Evolutionary conservation across 768 basidiomycete genomes (phyloP).

Genomic region (Mycena latifolia): DNA sequence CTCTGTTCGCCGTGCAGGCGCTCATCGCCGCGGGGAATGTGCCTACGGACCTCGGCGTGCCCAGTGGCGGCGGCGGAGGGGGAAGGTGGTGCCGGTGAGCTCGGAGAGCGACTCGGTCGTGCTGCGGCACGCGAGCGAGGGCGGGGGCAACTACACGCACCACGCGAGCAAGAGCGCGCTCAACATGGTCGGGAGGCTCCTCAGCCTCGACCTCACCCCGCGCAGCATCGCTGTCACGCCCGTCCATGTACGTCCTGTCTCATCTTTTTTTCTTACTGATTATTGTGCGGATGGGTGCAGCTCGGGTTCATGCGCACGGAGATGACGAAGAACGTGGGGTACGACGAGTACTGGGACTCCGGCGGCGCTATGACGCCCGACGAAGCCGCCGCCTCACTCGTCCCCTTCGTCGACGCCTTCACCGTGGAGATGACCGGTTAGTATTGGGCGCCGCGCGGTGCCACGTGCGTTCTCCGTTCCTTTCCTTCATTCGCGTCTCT

Average conservation of each 20-base stretch:
- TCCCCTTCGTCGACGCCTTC: constrained; percentile 52
- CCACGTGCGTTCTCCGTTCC: constrained; percentile 42
- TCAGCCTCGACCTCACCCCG: constrained; percentile 53
- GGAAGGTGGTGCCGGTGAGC: constrained; percentile 56
- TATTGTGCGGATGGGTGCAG: constrained; percentile 37
- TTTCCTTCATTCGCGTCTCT: neutral
- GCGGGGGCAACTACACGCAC: constrained; percentile 63
- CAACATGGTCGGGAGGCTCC: constrained; percentile 61
- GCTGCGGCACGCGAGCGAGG: constrained; percentile 57
- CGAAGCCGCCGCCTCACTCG: constrained; percentile 52
- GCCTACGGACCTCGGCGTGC: constrained; percentile 10
- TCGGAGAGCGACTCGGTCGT: constrained; percentile 61
- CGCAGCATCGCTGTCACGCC: constrained; percentile 54
- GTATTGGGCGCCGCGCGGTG: constrained; percentile 61
- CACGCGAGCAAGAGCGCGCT: constrained; percentile 62
- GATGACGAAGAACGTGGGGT: constrained; percentile 59
- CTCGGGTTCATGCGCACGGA: constrained; percentile 64
- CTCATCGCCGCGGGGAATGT: constrained; percentile 28
- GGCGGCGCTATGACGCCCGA: constrained; percentile 61
- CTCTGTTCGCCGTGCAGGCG: constrained; percentile 49
- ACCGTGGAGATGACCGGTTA: constrained; percentile 52
- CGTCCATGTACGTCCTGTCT: constrained; percentile 53
- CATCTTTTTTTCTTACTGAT: neutral
- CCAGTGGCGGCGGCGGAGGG: constrained; percentile 1
- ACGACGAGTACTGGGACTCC: constrained; percentile 56